Evolutionary conservation across 306 rosid species (phyloP).

Genomic region (Casuarina cunninghamiana): DNA sequence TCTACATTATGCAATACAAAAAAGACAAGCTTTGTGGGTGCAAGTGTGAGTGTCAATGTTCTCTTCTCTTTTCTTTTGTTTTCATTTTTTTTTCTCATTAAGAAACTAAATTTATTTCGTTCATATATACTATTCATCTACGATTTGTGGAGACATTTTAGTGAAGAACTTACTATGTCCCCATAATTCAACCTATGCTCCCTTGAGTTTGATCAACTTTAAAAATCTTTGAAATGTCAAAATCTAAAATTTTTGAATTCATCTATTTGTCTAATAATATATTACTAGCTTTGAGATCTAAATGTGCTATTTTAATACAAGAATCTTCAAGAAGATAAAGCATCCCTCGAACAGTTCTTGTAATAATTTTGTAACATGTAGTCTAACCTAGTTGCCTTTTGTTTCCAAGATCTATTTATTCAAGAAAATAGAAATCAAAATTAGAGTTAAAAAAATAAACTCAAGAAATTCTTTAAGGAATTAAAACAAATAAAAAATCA

Average conservation of each 20-base stretch:
- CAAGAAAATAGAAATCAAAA: background rate
- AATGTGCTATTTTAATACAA: background rate
- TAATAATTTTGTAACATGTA: background rate
- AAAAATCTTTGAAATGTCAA: conserved; percentile 5
- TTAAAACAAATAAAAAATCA: too few relatives aligned
- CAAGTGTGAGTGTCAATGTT: too few relatives aligned
- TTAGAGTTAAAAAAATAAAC: too few relatives aligned
- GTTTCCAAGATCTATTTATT: background rate
- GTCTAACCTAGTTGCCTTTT: conserved; percentile 4
- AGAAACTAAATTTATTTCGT: too few relatives aligned
- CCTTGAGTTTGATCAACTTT: background rate
- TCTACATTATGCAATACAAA: too few relatives aligned
- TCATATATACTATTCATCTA: too few relatives aligned
- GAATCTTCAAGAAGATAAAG: conserved; percentile 19
- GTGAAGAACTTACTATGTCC: conserved; percentile 7
- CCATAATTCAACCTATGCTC: background rate
- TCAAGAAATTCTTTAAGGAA: too few relatives aligned
- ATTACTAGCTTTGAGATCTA: conserved; percentile 10
- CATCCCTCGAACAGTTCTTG: conserved; percentile 1
- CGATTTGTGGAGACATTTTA: too few relatives aligned
- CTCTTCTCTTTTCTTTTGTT: too few relatives aligned
- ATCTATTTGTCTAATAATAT: background rate
- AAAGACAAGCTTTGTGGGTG: too few relatives aligned
- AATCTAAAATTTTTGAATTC: conserved; percentile 21
- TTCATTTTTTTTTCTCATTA: too few relatives aligned